Base-by-base conservation (phyloP, 345 rosid genomes). In the Citrus trifoliata region DNA sequence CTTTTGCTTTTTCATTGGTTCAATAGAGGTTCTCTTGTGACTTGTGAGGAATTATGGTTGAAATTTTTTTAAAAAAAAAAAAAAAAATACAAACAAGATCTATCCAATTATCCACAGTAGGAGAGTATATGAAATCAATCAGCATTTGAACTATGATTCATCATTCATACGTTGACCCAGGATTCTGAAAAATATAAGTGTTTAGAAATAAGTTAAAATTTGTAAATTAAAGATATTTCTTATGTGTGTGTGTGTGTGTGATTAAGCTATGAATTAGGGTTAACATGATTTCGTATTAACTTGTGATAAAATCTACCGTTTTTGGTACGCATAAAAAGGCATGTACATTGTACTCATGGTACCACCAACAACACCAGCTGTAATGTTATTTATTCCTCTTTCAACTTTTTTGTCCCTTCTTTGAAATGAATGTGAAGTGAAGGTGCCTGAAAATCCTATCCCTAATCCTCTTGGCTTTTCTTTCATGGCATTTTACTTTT, bases 341-440 rank as follows among this genome's bases (percentile, higher is more conserved):
- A 4, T 1, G 7, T 16, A 12, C 48, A 10, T 42, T 10, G 48
- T 35, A 5, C 7, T 35, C 33, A 32, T 5, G 35, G 58, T 53
- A 53, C 58, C 58, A 53, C 58, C 21, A 53, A 4, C 58, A 53
- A 53, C 58, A 53, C 58, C 58, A 53, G 58, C 58, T 53, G 58
- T 18, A 53, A 18, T 5, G 58, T 53, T 53, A 18, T 53, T 53
- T 53, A 53, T 53, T 53, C 58, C 58, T 53, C 58, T 6, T 53
- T 5, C 6, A 53, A 18, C 58, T 53, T 18, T 53, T 32, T 61
- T 3, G 51, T 3, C 18, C 51, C 51, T 10, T 12, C 51, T 55
- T 80, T 69, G 56, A 48, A 38, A 61, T 75, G 67, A 62, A 48
- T 19, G 76, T 18, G 65, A 75, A 75, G 76, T 10, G 46, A 80